Conservation (phyloP, 2,329 filamentous ascomycete species). For the Pseudogymnoascus sp. region DNA sequence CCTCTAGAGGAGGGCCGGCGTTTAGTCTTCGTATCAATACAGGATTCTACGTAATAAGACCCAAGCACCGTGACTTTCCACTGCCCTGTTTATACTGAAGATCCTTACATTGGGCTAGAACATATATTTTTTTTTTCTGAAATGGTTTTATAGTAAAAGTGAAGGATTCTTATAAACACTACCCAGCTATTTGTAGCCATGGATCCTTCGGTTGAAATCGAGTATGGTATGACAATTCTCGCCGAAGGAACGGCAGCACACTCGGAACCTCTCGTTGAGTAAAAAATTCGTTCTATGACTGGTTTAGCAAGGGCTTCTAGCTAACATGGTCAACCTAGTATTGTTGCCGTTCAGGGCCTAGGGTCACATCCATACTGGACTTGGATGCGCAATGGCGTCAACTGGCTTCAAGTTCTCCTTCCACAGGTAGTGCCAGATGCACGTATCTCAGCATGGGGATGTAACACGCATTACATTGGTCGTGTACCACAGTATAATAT, state of each 20-base stretch:
- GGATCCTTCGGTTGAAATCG: not conserved
- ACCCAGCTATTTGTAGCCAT: not conserved
- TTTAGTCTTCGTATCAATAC: no score
- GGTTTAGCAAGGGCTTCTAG: not conserved
- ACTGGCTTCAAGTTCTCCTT: not conserved
- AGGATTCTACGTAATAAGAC: no score
- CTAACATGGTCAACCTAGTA: not conserved
- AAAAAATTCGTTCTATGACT: not conserved
- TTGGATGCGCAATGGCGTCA: not conserved
- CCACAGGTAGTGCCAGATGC: not conserved
- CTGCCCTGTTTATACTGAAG: no score
- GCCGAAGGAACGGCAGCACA: not conserved
- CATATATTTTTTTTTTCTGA: no score
- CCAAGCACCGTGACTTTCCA: no score
- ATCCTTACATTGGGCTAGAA: no score
- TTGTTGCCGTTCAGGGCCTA: not conserved
- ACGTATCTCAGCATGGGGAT: not conserved
- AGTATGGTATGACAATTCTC: not conserved
- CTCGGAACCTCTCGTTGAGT: not conserved
- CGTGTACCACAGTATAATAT: not conserved
- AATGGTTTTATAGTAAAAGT: not conserved
- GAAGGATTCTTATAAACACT: not conserved
- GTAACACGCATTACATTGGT: not conserved
- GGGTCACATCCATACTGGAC: not conserved
- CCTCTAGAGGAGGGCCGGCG: no score